Evolutionary conservation across 495 filamentous ascomycete genomes (phyloP), one percentile per base, ranked within the genome.

Genomic region (Immersiella caudata): DNA sequence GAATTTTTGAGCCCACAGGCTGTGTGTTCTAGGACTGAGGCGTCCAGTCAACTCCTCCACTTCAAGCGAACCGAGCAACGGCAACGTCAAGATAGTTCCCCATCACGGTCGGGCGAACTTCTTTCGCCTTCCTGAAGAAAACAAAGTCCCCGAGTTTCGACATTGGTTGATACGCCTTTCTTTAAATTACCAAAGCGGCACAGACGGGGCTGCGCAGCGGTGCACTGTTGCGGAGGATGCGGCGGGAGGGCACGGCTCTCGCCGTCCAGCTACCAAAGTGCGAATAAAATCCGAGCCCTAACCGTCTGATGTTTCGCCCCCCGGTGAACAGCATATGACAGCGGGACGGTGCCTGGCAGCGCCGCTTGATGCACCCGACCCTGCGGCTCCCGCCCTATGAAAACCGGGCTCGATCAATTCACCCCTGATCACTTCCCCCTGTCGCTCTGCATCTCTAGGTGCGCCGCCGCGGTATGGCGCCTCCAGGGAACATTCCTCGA

Each of bases 11-110:
- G 58, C 18, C 20, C 25, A 1, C 51, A 46, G 11, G 59, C 29
- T 71, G 66, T 66, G 66, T 33, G 8, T 66, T 60, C 27, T 71
- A 66, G 69, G 62, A 68, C 6, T 50, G 60, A 40, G 22, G 65
- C 50, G 64, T 68, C 49, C 21, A 67, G 26, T 59, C 56, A 5
- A 12, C 29, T 65, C 46, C 36, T 57, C 25, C 18, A n/a, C 16
- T 14, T 26, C 21, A 57, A 8, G 11, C 1, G 54, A 16, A 57
- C 3, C 20, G 54, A 25, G 6, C 54, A 22, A 7, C 2, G 16
- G 14, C 14, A 46, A 46, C 9, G 14, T 2, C 11, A 18, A 46
- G 14, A 18, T 46, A 18, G 40, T 46, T 33, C 40, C 40, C 40
- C 16, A 14, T 14, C 11, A 46, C 14, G 40, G 11, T 46, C 16